A percentile compares a stretch with the other conserved stretches of the same genome.
Evolutionary conservation across 495 filamentous ascomycete genomes (phyloP).

Genomic region (Hapsidospora chrysogenum): DNA sequence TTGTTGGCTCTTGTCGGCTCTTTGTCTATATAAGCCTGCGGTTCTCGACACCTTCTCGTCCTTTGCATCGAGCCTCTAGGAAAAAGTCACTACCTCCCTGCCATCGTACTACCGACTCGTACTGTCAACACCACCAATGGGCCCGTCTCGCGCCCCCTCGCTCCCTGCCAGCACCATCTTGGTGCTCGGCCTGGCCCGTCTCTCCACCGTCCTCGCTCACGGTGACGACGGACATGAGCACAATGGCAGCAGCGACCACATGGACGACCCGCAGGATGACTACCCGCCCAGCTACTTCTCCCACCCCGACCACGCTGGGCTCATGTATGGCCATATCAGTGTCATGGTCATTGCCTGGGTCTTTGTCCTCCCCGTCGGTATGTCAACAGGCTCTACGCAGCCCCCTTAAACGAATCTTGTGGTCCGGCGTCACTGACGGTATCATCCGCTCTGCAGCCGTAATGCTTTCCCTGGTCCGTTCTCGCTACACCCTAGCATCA

Average conservation of each 20-base stretch:
- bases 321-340: constrained; percentile 62
- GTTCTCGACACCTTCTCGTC: too few relatives aligned
- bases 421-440: constrained; percentile 3
- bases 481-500: constrained; percentile 50
- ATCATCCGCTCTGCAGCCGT: constrained; percentile 38
- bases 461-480: constrained; percentile 72
- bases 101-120: too few relatives aligned
- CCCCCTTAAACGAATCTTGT: background rate
- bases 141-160: too few relatives aligned
- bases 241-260: background rate
- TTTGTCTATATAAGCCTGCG: too few relatives aligned
- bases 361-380: constrained; percentile 68
- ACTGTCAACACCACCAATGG: too few relatives aligned
- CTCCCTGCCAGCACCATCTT: too few relatives aligned
- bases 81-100: too few relatives aligned
- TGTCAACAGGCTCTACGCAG: constrained; percentile 10
- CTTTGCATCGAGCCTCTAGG: too few relatives aligned
- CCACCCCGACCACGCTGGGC: constrained; percentile 42
- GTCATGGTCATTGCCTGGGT: constrained; percentile 74
- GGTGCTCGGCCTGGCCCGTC: too few relatives aligned
- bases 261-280: constrained; percentile 6
- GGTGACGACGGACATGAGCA: background rate
- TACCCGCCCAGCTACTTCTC: constrained; percentile 58
- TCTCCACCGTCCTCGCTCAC: too few relatives aligned
- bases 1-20: too few relatives aligned